These are phyloP conservation scores for Melastoma candidum DNA, from an alignment of 441 rosid species.

Conservation along the genomic window DNA sequence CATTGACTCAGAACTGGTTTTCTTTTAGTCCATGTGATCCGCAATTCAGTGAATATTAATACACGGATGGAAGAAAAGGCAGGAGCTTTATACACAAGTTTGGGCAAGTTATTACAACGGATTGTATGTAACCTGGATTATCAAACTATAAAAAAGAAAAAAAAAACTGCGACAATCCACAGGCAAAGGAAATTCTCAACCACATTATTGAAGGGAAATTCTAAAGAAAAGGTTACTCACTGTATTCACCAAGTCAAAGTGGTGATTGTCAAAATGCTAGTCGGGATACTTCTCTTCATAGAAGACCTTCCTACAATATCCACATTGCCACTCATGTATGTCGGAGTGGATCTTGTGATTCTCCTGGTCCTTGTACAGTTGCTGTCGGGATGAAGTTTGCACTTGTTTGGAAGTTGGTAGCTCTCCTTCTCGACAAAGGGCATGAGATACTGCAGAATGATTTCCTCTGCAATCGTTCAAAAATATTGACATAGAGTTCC, in stretches of 20 bases:
- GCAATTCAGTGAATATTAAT: too few species aligned
- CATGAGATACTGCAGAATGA: slow-evolving; percentile 29
- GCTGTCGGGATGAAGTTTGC: slow-evolving; percentile 34
- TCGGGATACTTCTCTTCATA: slow-evolving; percentile 36
- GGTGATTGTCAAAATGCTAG: slow-evolving; percentile 37
- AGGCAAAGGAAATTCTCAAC: neutral
- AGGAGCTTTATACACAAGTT: too few species aligned
- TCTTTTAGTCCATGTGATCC: too few species aligned
- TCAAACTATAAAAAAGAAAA: neutral
- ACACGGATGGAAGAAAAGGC: too few species aligned
- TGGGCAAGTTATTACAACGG: too few species aligned
- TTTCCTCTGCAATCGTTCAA: too few species aligned
- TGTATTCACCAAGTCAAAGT: slow-evolving; percentile 28
- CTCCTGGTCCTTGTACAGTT: slow-evolving; percentile 39
- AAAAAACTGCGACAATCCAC: neutral
- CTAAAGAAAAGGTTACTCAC: slow-evolving; percentile 17
- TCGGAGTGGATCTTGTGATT: slow-evolving; percentile 28
- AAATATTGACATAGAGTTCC: too few species aligned
- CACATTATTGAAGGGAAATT: neutral
- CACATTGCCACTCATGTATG: slow-evolving; percentile 32
- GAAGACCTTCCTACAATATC: slow-evolving; percentile 33
- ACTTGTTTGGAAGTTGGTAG: slow-evolving; percentile 23
- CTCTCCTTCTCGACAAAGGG: slow-evolving; percentile 30
- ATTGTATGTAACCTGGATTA: too few species aligned
- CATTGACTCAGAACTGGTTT: too few species aligned